phyloP scores from a whole-genome alignment of 345 rosid species.

The Trapa incisa region DNA sequence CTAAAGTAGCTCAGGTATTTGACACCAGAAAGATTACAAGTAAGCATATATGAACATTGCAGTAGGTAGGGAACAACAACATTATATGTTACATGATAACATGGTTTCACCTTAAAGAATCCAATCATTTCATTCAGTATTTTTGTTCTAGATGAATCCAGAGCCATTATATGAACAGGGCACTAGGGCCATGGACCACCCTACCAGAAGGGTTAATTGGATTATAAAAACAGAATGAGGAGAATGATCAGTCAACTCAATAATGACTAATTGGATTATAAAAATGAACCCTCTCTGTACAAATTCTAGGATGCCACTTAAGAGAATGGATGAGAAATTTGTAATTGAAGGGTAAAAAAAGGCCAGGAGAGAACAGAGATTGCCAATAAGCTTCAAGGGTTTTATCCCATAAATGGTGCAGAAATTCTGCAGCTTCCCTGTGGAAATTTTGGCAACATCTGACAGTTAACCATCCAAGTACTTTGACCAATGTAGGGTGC shows the following conservation, averaged over 20 bases:
- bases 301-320: not conserved
- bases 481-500: not conserved
- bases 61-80: not conserved
- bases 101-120: not conserved
- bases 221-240: not conserved
- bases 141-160: not conserved
- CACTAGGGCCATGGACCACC: not conserved
- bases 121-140: not conserved
- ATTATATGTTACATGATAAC: too few relatives aligned
- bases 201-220: not conserved
- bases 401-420: constrained; percentile 15
- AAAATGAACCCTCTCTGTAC: not conserved
- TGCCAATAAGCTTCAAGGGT: not conserved
- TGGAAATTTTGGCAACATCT: constrained; percentile 1
- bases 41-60: not conserved
- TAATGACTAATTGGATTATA: not conserved
- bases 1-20: not conserved
- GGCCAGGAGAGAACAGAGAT: not conserved
- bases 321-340: too few relatives aligned
- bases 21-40: not conserved
- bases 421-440: constrained; percentile 9
- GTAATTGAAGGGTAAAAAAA: too few relatives aligned
- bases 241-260: not conserved
- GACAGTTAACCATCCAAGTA: not conserved
- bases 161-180: not conserved